A percentile compares a stretch with the other conserved stretches of the same genome.
Evolutionary conservation across 495 filamentous ascomycete species (phyloP).

Genomic region (Penicillium herquei): DNA sequence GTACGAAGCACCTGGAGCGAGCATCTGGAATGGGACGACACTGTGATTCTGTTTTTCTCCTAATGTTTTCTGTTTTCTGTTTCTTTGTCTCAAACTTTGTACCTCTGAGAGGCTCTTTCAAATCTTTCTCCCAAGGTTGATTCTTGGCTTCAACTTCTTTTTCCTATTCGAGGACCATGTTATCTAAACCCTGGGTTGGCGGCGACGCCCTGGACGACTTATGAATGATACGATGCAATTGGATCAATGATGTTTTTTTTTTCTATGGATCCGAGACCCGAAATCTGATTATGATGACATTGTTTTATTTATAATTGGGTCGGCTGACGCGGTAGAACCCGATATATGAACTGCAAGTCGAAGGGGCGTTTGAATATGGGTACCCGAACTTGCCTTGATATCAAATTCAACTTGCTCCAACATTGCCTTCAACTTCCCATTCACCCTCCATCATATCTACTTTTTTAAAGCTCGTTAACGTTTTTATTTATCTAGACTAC

Average conservation of each 20-base stretch:
- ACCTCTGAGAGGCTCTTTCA: background rate
- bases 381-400: background rate
- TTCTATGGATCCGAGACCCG: background rate
- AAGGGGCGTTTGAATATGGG: background rate
- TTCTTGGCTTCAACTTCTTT: background rate
- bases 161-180: constrained; percentile 3
- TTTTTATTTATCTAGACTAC: background rate
- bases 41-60: constrained; percentile 1
- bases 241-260: constrained; percentile 2
- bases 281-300: background rate
- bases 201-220: constrained; percentile 19
- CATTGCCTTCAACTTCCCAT: background rate
- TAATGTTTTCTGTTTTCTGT: background rate
- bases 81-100: constrained; percentile 1
- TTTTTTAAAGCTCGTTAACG: background rate
- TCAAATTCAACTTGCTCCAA: background rate
- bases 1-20: background rate
- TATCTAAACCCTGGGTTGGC: constrained; percentile 19
- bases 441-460: background rate
- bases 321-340: background rate
- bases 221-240: constrained; percentile 19
- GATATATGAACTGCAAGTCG: background rate
- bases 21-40: constrained; percentile 2
- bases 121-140: background rate
- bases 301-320: background rate